A percentile compares a stretch with the other conserved stretches of the same genome.
Conservation (phyloP, 495 filamentous ascomycete genomes). For the Lophiotrema nucula region DNA sequence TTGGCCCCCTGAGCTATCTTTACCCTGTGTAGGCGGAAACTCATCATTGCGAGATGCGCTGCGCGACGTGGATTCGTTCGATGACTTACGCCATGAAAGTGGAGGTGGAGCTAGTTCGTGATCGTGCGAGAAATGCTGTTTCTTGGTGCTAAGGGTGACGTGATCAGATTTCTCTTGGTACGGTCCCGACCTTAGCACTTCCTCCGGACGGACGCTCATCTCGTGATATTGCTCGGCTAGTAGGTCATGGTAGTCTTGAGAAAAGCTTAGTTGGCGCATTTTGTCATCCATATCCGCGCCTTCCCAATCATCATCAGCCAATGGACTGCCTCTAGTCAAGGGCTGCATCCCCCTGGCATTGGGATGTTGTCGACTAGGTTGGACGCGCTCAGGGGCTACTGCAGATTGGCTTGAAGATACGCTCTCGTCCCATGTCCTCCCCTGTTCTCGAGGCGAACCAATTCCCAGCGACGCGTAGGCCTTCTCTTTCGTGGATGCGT, state of each 20-base stretch:
- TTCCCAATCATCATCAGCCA: constrained; percentile 24
- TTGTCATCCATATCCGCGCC: constrained; percentile 25
- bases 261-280: constrained; percentile 24
- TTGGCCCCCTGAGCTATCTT: background rate
- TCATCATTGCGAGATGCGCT: background rate
- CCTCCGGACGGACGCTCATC: constrained; percentile 4
- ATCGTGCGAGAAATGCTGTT: background rate
- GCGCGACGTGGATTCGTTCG: background rate
- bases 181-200: background rate
- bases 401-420: background rate
- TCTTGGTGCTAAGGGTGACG: background rate
- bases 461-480: constrained; percentile 21
- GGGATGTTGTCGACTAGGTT: constrained; percentile 1
- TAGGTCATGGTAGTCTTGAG: constrained; percentile 29
- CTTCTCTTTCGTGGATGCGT: constrained; percentile 20
- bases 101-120: constrained; percentile 8
- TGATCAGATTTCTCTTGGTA: background rate
- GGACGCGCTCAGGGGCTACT: background rate
- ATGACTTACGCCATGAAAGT: constrained; percentile 9
- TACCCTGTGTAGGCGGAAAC: background rate
- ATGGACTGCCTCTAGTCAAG: constrained; percentile 5
- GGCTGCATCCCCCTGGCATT: constrained; percentile 3
- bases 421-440: background rate
- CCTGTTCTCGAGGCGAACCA: background rate
- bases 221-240: constrained; percentile 30